Base-by-base conservation (phyloP, 495 filamentous ascomycete genomes). In the Penicillium goetzii region DNA sequence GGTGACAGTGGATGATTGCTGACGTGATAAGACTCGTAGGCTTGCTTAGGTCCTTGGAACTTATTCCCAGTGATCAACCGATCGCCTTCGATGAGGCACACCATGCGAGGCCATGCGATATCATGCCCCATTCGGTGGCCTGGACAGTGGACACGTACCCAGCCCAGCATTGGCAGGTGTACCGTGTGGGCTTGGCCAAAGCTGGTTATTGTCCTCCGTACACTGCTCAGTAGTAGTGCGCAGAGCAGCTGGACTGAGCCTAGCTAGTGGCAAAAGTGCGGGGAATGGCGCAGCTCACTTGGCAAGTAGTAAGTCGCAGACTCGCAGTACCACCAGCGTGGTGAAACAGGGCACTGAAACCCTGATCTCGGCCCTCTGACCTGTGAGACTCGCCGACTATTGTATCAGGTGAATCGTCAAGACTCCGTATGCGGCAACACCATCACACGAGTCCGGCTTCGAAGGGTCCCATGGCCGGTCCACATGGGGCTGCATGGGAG, bases 271-370 rank as follows among this genome's bases (percentile, higher is more conserved):
- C 45, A 15, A 49, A 49, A 49, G 25, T 49, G 45, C 23, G 45
- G 45, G 45, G 45, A 26, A 25, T 26, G n/a, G 41, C 41, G 41
- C 41, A 19, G 41, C 45, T 49, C 19, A 23, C 8, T 25, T 4
- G 41, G 15, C 38, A 41, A n/a, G 15, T n/a, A 4, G 3, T n/a
- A 4, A 32, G 30, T 32, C 30, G 2, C 30, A 3, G 30, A 7
- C 0, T 7, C 30, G 30, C 30, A 15, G 38, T 47, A 23, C 43
- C 43, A 47, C 21, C 4, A 2, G 10, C 23, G 1, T 15, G 25
- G 47, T 26, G 47, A 28, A 51, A 51, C 23, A 51, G 47, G 23
- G 25, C 47, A 30, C 25, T 51, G 25, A 51, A 51, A 51, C 47
- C n/a, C 25, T 51, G 14, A 17, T 17, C 23, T 28, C 12, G 15